phyloP scores from a whole-genome alignment of 305 asterid genomes.

The Nicotiana rustica region DNA sequence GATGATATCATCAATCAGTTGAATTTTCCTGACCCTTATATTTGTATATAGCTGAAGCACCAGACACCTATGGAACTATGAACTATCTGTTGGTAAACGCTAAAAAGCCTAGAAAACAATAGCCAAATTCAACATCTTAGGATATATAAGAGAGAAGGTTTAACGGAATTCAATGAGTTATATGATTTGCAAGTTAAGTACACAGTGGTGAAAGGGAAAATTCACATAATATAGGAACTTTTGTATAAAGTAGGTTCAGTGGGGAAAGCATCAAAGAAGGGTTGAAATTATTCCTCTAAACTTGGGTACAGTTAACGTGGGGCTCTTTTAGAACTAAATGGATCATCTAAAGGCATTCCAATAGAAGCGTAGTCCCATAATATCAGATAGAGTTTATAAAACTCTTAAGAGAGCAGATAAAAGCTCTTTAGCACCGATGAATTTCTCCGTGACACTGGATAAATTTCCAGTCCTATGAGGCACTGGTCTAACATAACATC shows the following conservation, averaged over 20 bases:
- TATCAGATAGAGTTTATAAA: neutral
- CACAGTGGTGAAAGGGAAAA: neutral
- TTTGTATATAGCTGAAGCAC: neutral
- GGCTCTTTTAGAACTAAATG: neutral
- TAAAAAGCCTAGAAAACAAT: neutral
- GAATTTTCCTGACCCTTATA: neutral
- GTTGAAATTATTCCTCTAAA: neutral
- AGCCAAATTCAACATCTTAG: neutral
- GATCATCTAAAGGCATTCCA: slow-evolving; percentile 6
- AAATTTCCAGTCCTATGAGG: neutral
- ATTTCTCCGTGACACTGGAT: neutral
- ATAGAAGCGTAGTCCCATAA: neutral
- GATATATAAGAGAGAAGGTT: slow-evolving; percentile 24
- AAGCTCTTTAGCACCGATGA: neutral
- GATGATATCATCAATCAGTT: neutral
- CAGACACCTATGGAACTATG: slow-evolving; percentile 1
- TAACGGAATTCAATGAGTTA: slow-evolving; percentile 10
- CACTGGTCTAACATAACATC: slow-evolving; percentile 15
- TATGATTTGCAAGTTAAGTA: neutral
- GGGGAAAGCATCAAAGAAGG: neutral
- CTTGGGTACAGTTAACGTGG: neutral
- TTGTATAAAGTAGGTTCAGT: slow-evolving; percentile 10
- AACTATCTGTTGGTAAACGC: slow-evolving; percentile 17
- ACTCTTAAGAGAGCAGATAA: neutral
- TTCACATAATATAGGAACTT: slow-evolving; percentile 9